Evolutionary conservation across 352 stramenopile species (phyloP), one percentile per base, ranked within the genome.

Genomic region (Thalassiosira mediterranea): DNA sequence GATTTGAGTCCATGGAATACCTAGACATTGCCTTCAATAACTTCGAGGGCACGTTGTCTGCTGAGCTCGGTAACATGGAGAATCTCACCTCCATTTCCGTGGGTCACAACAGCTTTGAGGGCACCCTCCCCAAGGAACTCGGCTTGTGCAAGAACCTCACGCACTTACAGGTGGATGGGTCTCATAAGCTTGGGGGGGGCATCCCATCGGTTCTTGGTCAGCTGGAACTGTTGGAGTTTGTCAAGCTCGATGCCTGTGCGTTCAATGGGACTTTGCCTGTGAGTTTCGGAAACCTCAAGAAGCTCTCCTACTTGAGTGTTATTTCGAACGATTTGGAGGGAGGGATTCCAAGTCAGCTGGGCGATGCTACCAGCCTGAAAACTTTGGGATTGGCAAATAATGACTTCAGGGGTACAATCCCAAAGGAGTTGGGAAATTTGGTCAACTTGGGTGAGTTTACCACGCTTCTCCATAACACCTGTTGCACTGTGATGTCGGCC

Each of bases 231-330:
- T 38, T 91, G 7, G 52, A 76, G 28, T 88, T 85, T 57, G 32
- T 90, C 7, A 78, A 82, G 13, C 61, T 88, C 58, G 61, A 88
- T 28, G 72, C 83, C 25, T 86, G 84, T 67, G 29, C 44, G 2
- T 75, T 91, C n/a, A 61, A 59, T 11, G 74, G 72, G 29, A 8
- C 34, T 0, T 67, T 91, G 29, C 85, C 85, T 0, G 47, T 52
- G 11, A 52, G 76, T 19, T 34, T 89, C 3, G 79, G 74, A 8
- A 72, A 81, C 57, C 72, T 87, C 28, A 51, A 70, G 10, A 81
- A 77, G 10, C 63, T 89, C 42, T 72, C 62, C 29, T 83, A 79
- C 32, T 71, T 89, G 34, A 81, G 86, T 66, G 52, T 89, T 11
- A 84, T 77, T 63, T 57, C 61, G 13, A 87, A 87, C 57, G 69